Conservation (phyloP, 2,329 filamentous ascomycete genomes). For the Calonectria naviculata region DNA sequence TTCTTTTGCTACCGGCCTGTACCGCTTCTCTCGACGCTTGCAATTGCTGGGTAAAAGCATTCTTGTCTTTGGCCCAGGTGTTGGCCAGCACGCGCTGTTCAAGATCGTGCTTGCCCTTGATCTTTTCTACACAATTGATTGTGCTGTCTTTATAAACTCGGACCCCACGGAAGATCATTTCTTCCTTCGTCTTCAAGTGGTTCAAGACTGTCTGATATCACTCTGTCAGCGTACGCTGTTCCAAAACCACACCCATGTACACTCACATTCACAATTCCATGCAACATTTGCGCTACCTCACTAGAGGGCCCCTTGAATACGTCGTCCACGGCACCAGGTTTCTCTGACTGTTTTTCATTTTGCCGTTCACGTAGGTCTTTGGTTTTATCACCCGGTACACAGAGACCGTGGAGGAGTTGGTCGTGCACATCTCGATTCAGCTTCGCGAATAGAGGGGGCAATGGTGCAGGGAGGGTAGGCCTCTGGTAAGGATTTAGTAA, state of each 20-base stretch:
- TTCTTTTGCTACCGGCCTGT: slow-evolving; percentile 2
- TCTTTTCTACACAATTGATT: slow-evolving; percentile 31
- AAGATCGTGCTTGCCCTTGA: slow-evolving; percentile 32
- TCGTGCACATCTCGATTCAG: slow-evolving; percentile 24
- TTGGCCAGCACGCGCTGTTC: slow-evolving; percentile 31
- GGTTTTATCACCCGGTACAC: slow-evolving; percentile 5
- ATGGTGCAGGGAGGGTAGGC: neutral
- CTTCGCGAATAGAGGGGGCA: slow-evolving; percentile 1
- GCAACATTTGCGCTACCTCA: slow-evolving; percentile 29
- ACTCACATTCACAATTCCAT: slow-evolving; percentile 40
- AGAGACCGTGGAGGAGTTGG: slow-evolving; percentile 32
- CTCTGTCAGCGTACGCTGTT: slow-evolving; percentile 21
- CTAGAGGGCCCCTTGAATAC: slow-evolving; percentile 1
- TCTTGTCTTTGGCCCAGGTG: slow-evolving; percentile 30
- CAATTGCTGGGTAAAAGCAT: slow-evolving; percentile 28
- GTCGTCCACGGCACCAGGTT: neutral
- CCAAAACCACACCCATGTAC: neutral
- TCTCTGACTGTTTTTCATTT: neutral
- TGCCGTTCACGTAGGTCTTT: neutral
- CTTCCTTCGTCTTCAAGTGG: slow-evolving; percentile 38
- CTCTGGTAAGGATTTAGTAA: neutral
- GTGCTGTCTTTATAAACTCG: slow-evolving; percentile 36
- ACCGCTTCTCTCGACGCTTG: slow-evolving; percentile 20
- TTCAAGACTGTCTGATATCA: slow-evolving; percentile 35
- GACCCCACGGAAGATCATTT: slow-evolving; percentile 26